Evolutionary conservation across 805 yeast species (phyloP).

Genomic region (Blastobotrys attinorum): DNA sequence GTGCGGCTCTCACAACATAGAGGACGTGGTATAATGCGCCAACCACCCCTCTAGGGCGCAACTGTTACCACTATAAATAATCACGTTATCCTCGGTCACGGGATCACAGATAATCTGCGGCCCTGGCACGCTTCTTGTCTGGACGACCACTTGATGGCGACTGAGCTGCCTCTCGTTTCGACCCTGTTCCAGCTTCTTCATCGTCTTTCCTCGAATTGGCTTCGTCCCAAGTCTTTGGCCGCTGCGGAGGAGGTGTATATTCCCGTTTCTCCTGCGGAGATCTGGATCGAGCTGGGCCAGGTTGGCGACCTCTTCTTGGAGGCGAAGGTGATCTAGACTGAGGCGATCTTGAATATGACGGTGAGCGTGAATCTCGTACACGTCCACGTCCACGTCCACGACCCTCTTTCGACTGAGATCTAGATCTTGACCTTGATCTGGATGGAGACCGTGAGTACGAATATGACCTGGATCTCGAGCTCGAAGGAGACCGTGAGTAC

Average conservation of each 20-base stretch:
- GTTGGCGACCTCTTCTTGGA: slow-evolving; percentile 7
- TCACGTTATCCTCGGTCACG: neutral
- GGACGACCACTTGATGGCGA: neutral
- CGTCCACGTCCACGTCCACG: neutral
- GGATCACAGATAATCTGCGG: neutral
- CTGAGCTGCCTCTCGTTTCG: neutral
- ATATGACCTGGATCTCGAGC: neutral
- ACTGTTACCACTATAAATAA: too few relatives aligned
- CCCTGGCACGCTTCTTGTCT: neutral
- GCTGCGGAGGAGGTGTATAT: slow-evolving; percentile 8
- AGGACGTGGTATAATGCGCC: too few relatives aligned
- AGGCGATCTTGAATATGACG: slow-evolving; percentile 18
- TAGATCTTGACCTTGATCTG: neutral
- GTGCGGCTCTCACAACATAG: too few relatives aligned
- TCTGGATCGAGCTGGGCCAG: too few relatives aligned
- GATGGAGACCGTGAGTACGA: slow-evolving; percentile 2
- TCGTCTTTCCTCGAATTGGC: slow-evolving; percentile 13
- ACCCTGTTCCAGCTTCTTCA: slow-evolving; percentile 6
- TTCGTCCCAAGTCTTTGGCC: slow-evolving; percentile 4
- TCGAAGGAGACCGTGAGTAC: neutral
- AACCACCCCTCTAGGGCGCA: too few relatives aligned
- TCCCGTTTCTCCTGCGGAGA: slow-evolving; percentile 2
- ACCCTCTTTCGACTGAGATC: neutral
- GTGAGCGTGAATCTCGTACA: slow-evolving; percentile 3
- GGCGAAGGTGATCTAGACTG: too few relatives aligned